phyloP scores from a whole-genome alignment of 495 filamentous ascomycete genomes.

The Articulospora tetracladia region DNA sequence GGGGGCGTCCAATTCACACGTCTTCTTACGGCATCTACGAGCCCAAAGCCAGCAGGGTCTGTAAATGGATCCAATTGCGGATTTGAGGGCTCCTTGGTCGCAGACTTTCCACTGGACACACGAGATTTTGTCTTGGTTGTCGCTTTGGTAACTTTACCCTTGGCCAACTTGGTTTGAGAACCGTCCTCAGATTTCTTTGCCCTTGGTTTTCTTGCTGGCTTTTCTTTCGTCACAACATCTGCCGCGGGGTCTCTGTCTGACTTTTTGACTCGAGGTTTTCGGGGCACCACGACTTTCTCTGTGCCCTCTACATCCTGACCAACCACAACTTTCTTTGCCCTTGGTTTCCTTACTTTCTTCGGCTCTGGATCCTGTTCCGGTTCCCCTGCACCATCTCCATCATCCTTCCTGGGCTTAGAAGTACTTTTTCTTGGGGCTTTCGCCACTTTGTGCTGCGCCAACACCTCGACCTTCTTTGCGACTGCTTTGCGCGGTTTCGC shows the following conservation, averaged over 20 bases:
- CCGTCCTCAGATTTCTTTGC: conserved; percentile 18
- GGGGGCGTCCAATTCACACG: conserved; percentile 59
- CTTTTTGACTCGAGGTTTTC: conserved; percentile 22
- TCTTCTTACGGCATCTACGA: conserved; percentile 46
- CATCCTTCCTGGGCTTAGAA: too few relatives aligned
- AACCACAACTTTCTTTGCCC: conserved; percentile 18
- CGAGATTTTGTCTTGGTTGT: neutral
- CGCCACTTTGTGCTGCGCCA: neutral
- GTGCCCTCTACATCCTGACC: neutral
- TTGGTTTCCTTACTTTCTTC: conserved; percentile 32
- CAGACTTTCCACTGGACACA: neutral
- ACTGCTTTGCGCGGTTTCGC: conserved; percentile 26
- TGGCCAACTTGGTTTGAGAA: conserved; percentile 29
- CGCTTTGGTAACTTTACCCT: conserved; percentile 33
- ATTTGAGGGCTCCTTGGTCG: neutral
- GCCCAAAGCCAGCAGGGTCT: conserved; percentile 22
- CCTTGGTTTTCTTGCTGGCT: conserved; percentile 33
- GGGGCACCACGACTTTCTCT: conserved; percentile 18
- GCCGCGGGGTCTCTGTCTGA: conserved; percentile 7
- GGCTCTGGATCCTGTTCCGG: conserved; percentile 2
- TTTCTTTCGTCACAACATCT: conserved; percentile 23
- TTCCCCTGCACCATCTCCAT: conserved; percentile 8
- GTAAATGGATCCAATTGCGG: conserved; percentile 5
- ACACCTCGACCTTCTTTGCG: conserved; percentile 9
- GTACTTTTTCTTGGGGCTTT: neutral